Evolutionary conservation across 2,329 filamentous ascomycete genomes (phyloP).

Genomic region (Xylaria sp.): DNA sequence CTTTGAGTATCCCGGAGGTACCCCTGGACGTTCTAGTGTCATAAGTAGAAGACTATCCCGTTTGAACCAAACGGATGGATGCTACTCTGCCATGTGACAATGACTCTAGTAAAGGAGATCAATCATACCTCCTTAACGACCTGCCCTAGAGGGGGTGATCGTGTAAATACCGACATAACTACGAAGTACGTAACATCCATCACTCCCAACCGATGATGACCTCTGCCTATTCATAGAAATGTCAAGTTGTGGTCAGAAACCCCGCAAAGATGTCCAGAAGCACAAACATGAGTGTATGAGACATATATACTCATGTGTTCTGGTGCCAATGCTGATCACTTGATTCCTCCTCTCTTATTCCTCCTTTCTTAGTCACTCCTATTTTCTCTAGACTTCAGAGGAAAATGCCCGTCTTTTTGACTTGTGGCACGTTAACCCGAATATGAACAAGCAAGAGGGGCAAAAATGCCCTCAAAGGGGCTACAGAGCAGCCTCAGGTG

Average conservation of each 20-base stretch:
- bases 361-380: background rate
- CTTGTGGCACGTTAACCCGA: background rate
- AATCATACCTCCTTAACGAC: background rate
- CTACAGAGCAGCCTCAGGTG: background rate
- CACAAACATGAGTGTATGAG: background rate
- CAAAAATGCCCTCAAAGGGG: background rate
- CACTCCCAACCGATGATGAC: background rate
- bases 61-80: background rate
- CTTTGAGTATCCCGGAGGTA: background rate
- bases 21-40: background rate
- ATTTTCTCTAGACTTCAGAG: background rate
- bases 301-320: too few relatives aligned
- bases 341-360: too few relatives aligned
- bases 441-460: background rate
- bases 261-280: background rate
- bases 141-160: too few relatives aligned
- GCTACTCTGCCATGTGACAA: background rate
- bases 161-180: too few relatives aligned
- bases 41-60: background rate
- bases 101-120: background rate
- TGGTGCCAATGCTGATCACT: background rate
- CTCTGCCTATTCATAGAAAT: background rate
- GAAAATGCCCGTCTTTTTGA: background rate
- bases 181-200: background rate
- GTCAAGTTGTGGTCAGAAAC: background rate